phyloP scores from a whole-genome alignment of 148 eudicot species.

The Fagopyrum esculentum region DNA sequence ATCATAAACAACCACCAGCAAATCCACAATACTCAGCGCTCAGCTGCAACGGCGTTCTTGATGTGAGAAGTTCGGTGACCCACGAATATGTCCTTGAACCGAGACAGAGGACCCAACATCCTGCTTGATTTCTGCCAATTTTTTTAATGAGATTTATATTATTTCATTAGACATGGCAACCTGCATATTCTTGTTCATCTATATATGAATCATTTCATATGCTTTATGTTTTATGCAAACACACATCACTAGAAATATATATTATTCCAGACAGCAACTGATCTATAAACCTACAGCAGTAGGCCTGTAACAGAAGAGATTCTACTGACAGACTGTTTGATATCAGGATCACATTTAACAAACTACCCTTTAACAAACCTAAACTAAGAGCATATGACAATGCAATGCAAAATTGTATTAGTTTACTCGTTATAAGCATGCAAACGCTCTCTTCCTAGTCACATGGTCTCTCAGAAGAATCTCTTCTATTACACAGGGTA shows the following conservation, averaged over 20 bases:
- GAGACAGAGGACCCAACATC: constrained; percentile 42
- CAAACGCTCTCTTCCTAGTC: not conserved
- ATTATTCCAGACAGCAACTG: not conserved
- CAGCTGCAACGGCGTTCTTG: constrained; percentile 24
- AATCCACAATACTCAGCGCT: constrained; percentile 29
- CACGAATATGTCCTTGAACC: constrained; percentile 44
- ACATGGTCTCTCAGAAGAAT: not conserved
- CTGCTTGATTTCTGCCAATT: constrained; percentile 31
- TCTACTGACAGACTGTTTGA: no score
- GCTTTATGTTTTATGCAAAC: not conserved
- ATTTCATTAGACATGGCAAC: not conserved
- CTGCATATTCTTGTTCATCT: not conserved
- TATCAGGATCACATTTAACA: no score
- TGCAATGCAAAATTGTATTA: not conserved
- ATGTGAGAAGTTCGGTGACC: constrained; percentile 35
- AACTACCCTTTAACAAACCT: no score
- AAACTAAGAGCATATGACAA: no score
- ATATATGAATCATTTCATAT: not conserved
- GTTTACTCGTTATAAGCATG: not conserved
- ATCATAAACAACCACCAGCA: not conserved
- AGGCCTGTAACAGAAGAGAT: not conserved
- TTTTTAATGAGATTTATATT: not conserved
- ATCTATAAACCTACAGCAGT: not conserved
- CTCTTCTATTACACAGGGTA: not conserved
- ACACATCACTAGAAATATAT: no score